Percentiles rank a stretch among this genome's conserved stretches.
Conservation (phyloP, 306 rosid genomes). For the Acacia confusa region DNA sequence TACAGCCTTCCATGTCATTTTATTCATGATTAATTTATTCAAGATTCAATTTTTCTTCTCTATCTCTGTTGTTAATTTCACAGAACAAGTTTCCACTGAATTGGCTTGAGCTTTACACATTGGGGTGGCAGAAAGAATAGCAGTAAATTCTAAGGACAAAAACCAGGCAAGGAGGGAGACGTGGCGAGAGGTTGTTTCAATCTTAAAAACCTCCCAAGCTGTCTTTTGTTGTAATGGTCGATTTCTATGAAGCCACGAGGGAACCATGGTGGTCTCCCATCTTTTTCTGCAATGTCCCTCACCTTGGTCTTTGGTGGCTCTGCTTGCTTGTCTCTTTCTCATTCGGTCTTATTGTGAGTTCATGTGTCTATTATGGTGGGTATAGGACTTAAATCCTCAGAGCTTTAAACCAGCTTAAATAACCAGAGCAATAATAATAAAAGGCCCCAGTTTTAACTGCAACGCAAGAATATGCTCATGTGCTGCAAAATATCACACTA, state of each 20-base stretch:
- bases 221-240: slow-evolving; percentile 22
- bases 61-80: not conserved
- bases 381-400: slow-evolving; percentile 21
- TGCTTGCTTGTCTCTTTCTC: slow-evolving; percentile 1
- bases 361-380: slow-evolving; percentile 28
- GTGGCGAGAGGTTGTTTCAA: slow-evolving; percentile 22
- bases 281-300: slow-evolving; percentile 36
- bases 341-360: not conserved
- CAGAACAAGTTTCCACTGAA: not conserved
- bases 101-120: not conserved
- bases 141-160: not conserved
- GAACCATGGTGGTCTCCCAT: slow-evolving; percentile 36
- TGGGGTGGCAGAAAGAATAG: not conserved
- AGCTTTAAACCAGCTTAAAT: slow-evolving; percentile 1
- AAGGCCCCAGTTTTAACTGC: slow-evolving; percentile 32
- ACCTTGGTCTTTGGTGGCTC: slow-evolving; percentile 21
- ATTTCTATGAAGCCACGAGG: slow-evolving; percentile 34
- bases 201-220: slow-evolving; percentile 16
- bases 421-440: not conserved
- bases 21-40: slow-evolving; percentile 37
- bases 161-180: slow-evolving; percentile 16
- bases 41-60: not conserved
- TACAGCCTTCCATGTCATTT: slow-evolving; percentile 37
- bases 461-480: slow-evolving; percentile 12
- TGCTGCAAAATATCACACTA: slow-evolving; percentile 29